phyloP scores from a whole-genome alignment of 169 alveolate species.

The Plasmodium ovale region DNA sequence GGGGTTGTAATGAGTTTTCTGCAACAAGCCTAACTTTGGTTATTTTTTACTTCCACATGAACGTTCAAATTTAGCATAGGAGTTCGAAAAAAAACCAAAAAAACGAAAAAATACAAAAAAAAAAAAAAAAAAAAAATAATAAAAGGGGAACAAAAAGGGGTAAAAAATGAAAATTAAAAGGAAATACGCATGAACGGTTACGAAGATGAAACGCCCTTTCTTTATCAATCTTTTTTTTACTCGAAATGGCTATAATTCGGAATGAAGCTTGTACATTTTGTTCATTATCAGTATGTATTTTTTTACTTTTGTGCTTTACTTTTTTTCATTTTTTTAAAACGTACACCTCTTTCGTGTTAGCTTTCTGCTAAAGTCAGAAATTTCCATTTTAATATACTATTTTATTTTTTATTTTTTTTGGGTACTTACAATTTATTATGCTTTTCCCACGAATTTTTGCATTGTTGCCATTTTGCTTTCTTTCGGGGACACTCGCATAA shows the following conservation, averaged over 20 bases:
- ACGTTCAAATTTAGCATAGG: neutral
- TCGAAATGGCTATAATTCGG: neutral
- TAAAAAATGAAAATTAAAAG: no score
- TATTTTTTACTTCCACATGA: neutral
- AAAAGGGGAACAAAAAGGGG: neutral
- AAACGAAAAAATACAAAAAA: neutral
- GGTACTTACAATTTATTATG: no score
- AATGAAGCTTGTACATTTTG: neutral
- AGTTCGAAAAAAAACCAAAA: neutral
- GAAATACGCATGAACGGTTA: no score
- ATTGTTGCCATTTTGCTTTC: neutral
- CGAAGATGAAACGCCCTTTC: no score
- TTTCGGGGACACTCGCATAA: neutral
- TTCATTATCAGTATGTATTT: no score
- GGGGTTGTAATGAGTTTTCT: no score
- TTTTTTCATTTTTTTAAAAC: no score
- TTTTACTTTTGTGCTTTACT: no score
- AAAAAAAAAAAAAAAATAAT: neutral
- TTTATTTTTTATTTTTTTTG: no score
- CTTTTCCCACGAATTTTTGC: neutral
- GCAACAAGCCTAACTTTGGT: neutral
- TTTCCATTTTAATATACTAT: no score
- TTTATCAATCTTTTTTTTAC: no score
- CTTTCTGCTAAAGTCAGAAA: neutral
- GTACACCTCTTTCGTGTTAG: neutral